Evolutionary conservation across 768 basidiomycete genomes (phyloP).

Genomic region (Boletus bicolor): DNA sequence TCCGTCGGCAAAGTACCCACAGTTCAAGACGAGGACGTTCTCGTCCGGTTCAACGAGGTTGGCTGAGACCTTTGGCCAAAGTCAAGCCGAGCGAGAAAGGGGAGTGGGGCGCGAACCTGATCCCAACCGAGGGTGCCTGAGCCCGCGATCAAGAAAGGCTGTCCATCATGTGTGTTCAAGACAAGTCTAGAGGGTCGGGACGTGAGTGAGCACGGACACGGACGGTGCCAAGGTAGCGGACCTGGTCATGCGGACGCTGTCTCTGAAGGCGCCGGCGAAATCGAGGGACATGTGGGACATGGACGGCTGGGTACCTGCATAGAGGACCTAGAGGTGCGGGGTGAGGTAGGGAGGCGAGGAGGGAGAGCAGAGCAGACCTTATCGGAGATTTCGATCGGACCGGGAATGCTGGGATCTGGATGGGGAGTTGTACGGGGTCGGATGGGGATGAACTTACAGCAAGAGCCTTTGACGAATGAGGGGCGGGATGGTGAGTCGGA

Average conservation of each 20-base stretch:
- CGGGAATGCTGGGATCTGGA: slow-evolving; percentile 47
- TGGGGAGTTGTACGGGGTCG: neutral
- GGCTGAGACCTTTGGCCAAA: slow-evolving; percentile 63
- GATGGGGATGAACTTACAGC: slow-evolving; percentile 34
- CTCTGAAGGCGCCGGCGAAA: slow-evolving; percentile 85
- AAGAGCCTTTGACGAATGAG: slow-evolving; percentile 40
- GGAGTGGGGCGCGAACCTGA: slow-evolving; percentile 47
- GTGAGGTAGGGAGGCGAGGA: neutral
- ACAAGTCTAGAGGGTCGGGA: slow-evolving; percentile 49
- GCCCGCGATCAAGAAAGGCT: slow-evolving; percentile 92
- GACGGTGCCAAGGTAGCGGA: slow-evolving; percentile 16
- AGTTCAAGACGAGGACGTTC: slow-evolving; percentile 77
- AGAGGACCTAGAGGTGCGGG: slow-evolving; percentile 58
- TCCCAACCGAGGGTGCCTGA: slow-evolving; percentile 98
- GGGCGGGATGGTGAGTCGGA: slow-evolving; percentile 23
- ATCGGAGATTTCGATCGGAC: slow-evolving; percentile 62
- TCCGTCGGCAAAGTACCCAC: slow-evolving; percentile 92
- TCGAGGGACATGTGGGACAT: slow-evolving; percentile 88
- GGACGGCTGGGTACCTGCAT: slow-evolving; percentile 89
- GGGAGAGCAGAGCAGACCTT: slow-evolving; percentile 37
- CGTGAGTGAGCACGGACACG: neutral
- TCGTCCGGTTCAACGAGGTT: slow-evolving; percentile 87
- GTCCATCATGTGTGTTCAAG: slow-evolving; percentile 71
- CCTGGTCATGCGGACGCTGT: slow-evolving; percentile 84
- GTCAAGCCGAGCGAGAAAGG: neutral